These are phyloP conservation scores for Aurinia saxatilis DNA, from an alignment of 345 rosid species.

Conservation along the genomic window DNA sequence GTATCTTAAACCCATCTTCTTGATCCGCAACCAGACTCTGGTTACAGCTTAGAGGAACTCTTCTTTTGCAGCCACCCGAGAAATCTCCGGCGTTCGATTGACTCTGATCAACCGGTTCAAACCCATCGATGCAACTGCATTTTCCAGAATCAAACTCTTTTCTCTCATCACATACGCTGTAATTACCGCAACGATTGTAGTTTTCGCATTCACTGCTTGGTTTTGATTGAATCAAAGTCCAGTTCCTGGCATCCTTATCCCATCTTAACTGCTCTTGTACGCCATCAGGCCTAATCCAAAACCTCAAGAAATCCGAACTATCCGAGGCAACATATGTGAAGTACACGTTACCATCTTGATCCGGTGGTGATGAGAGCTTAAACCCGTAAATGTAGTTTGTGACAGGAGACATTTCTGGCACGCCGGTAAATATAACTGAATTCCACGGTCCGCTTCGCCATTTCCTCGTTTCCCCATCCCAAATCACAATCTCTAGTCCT, in stretches of 20 bases:
- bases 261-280: slow-evolving; percentile 23
- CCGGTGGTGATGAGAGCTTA: slow-evolving; percentile 38
- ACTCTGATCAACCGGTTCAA: slow-evolving; percentile 6
- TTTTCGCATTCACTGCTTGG: slow-evolving; percentile 38
- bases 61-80: slow-evolving; percentile 37
- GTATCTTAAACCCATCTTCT: slow-evolving; percentile 35
- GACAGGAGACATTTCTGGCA: slow-evolving; percentile 26
- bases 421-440: slow-evolving; percentile 21
- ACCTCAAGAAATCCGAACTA: slow-evolving; percentile 25
- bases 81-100: slow-evolving; percentile 31
- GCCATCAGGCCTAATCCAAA: slow-evolving; percentile 30
- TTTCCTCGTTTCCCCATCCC: slow-evolving; percentile 11
- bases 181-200: slow-evolving; percentile 40
- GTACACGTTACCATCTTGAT: slow-evolving; percentile 22
- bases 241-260: slow-evolving; percentile 24
- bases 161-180: slow-evolving; percentile 34
- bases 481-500: slow-evolving; percentile 22
- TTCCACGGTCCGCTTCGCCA: slow-evolving; percentile 35
- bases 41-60: slow-evolving; percentile 31
- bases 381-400: slow-evolving; percentile 37
- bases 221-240: slow-evolving; percentile 32
- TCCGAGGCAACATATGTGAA: slow-evolving; percentile 38
- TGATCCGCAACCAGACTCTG: neutral
- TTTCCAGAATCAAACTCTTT: slow-evolving; percentile 12
- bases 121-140: slow-evolving; percentile 40